Percentiles rank a stretch among this genome's conserved stretches.
Evolutionary conservation across 1,139 yeast genomes (phyloP).

Genomic region (Pneumocystis murina): DNA sequence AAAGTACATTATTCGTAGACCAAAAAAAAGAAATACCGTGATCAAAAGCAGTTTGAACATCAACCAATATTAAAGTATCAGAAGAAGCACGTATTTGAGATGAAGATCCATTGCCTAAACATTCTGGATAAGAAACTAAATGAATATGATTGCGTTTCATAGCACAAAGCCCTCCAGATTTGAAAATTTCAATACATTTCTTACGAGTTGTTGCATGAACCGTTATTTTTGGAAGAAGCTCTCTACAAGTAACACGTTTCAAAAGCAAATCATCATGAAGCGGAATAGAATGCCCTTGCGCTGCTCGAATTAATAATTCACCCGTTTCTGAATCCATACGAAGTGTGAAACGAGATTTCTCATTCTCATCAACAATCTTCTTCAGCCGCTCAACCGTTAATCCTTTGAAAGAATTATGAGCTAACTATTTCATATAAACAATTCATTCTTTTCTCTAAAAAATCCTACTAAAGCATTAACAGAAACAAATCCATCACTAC

Average conservation of each 20-base stretch:
- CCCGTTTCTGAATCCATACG: conserved; percentile 12
- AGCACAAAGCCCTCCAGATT: conserved; percentile 42
- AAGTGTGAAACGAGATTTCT: conserved; percentile 52
- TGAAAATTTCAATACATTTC: conserved; percentile 28
- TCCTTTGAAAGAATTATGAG: conserved; percentile 30
- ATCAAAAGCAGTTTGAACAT: conserved; percentile 34
- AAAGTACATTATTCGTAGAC: conserved; percentile 60
- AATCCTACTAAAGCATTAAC: conserved; percentile 30
- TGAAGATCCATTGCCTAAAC: conserved; percentile 12
- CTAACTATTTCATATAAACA: conserved; percentile 7
- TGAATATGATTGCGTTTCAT: conserved; percentile 82
- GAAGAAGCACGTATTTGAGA: conserved; percentile 45
- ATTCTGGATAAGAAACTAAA: conserved; percentile 30
- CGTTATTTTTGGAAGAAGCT: conserved; percentile 22
- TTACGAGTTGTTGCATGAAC: conserved; percentile 69
- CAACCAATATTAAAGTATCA: conserved; percentile 47
- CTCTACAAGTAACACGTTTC: conserved; percentile 12
- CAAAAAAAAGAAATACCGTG: conserved; percentile 42
- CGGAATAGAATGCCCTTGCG: conserved; percentile 74
- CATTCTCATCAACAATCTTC: conserved; percentile 47
- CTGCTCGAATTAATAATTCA: conserved; percentile 51
- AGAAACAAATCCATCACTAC: conserved; percentile 49
- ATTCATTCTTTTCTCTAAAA: conserved; percentile 6
- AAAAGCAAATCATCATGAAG: conserved; percentile 32
- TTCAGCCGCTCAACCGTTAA: conserved; percentile 44